Conservation (phyloP, 2,329 filamentous ascomycete genomes). For the Penicillium sp. region DNA sequence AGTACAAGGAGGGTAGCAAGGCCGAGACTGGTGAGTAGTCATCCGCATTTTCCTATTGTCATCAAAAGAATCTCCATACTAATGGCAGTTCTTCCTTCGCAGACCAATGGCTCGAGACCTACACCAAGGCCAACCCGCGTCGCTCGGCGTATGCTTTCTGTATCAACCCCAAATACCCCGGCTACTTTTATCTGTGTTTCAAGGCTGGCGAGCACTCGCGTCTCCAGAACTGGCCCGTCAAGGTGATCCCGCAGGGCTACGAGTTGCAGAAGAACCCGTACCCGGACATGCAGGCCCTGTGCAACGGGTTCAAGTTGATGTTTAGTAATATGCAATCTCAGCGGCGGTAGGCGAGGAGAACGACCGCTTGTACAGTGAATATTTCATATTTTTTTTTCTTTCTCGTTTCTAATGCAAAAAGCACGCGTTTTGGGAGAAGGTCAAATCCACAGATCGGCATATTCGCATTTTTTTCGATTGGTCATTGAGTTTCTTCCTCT, state of each 20-base stretch:
- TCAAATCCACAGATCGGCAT: constrained; percentile 11
- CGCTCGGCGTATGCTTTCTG: constrained; percentile 95
- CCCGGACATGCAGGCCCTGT: constrained; percentile 90
- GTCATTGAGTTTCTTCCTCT: constrained; percentile 2
- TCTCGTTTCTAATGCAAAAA: constrained; percentile 7
- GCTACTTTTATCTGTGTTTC: constrained; percentile 96
- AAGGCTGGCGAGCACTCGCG: constrained; percentile 78
- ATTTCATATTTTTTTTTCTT: constrained; percentile 19
- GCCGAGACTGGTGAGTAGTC: constrained; percentile 75
- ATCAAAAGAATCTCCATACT: neutral
- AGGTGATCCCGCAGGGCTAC: constrained; percentile 89
- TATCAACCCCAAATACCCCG: constrained; percentile 85
- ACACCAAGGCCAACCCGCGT: constrained; percentile 93
- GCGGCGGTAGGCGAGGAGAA: constrained; percentile 27
- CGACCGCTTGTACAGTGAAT: constrained; percentile 27
- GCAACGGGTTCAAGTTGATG: constrained; percentile 94
- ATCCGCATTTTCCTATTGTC: constrained; percentile 1
- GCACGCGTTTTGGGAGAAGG: constrained; percentile 3
- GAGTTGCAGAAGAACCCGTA: constrained; percentile 87
- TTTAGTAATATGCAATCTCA: constrained; percentile 65
- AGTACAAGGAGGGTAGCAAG: constrained; percentile 81
- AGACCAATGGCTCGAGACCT: constrained; percentile 96
- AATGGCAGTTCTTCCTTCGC: constrained; percentile 11
- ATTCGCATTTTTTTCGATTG: constrained; percentile 1
- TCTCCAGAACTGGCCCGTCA: constrained; percentile 79